Base-by-base conservation (phyloP, 208 protist species). In the Acanthamoeba castellanii region DNA sequence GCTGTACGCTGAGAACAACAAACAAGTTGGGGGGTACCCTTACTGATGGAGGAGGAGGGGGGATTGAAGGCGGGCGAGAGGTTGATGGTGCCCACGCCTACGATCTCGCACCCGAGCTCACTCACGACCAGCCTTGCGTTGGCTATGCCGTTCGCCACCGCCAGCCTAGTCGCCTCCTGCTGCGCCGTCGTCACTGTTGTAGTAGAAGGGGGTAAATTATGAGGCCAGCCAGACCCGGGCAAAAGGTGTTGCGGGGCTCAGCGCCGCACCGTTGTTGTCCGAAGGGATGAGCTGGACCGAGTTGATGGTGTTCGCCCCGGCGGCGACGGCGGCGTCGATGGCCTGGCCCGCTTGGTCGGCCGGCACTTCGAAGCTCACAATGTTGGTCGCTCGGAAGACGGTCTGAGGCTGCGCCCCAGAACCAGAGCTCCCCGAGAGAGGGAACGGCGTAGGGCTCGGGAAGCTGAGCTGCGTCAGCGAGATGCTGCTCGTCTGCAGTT, bases 221-320 rank as follows among this genome's bases (percentile, higher is more conserved):
- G 37, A 42, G 3, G 37, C 3, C 37, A 55, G 50, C 8, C 50
- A 55, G 50, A 18, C 50, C 50, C 1, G 0, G 59, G 59, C 61
- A 32, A 6, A 0, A 68, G 13, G 8, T 11, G 3, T 25, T 7
- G 78, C 52, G 5, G 52, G 52, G 16, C 16, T 18, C 16, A 50
- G 50, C 34, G 27, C 20, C 34, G 27, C 20, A 92, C 87, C 57
- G 22, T 70, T 52, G n/a, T 22, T 32, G 20, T 37, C 32, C 22
- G 32, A 34, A 7, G 87, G 27, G 4, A 76, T 59, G 61, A 92
- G 37, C 13, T 0, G 18, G 59, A 92, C 87, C 6, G 87, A 92
- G 66, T 30, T 8, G 61, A 92, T 92, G 57, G n/a, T 92, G 87
- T 92, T 92, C 59, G 87, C 87, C 27, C 87, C 87, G 4, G 87